Conservation (phyloP, 805 yeast genomes). For the Saccharomycopsis synnaedendra region DNA sequence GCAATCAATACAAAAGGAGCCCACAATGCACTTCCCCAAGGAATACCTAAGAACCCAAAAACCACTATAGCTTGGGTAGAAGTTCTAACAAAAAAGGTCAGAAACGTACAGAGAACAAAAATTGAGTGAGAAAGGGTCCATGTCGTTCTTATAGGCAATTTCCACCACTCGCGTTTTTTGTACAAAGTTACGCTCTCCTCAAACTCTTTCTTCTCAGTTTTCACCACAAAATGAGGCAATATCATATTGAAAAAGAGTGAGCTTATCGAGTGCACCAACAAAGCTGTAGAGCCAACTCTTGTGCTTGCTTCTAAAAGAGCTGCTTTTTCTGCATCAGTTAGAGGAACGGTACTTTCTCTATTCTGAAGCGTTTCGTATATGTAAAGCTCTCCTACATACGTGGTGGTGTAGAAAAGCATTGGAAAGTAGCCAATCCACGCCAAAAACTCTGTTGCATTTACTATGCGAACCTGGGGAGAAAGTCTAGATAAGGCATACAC, state of each 20-base stretch:
- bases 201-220: constrained; percentile 9
- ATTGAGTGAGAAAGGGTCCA: constrained; percentile 43
- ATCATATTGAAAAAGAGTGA: constrained; percentile 33
- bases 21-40: constrained; percentile 62
- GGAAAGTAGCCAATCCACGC: constrained; percentile 67
- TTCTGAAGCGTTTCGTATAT: constrained; percentile 25
- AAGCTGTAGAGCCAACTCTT: constrained; percentile 39
- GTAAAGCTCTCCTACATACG: constrained; percentile 53
- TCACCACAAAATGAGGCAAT: constrained; percentile 31
- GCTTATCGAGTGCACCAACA: constrained; percentile 37
- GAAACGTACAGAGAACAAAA: constrained; percentile 36
- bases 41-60: constrained; percentile 43
- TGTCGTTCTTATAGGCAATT: constrained; percentile 25
- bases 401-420: constrained; percentile 51
- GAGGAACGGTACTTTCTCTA: constrained; percentile 20
- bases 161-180: not conserved
- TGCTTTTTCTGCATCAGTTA: constrained; percentile 27
- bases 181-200: not conserved
- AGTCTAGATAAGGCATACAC: constrained; percentile 26
- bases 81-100: constrained; percentile 33
- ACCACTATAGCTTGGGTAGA: constrained; percentile 34
- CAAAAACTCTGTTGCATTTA: constrained; percentile 47
- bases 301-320: constrained; percentile 35
- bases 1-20: constrained; percentile 54
- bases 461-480: constrained; percentile 39